Evolutionary conservation across 257 asterid genomes (phyloP).

Genomic region (Scutellaria galericulata): DNA sequence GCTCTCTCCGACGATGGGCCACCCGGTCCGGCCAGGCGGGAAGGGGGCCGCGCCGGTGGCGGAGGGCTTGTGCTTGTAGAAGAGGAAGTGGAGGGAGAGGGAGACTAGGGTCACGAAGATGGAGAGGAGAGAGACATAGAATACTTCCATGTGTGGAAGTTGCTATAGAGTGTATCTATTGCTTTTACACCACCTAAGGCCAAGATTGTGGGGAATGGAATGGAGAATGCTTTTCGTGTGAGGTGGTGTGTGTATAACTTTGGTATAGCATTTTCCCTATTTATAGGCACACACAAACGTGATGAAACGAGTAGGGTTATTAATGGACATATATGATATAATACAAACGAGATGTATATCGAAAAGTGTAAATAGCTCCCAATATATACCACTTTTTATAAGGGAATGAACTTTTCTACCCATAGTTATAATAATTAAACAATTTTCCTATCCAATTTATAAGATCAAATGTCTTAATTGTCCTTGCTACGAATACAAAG

Average conservation of each 20-base stretch:
- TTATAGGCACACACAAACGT: slow-evolving; percentile 33
- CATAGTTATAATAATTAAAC: no score
- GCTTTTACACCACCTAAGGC: background rate
- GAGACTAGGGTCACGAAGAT: slow-evolving; percentile 48
- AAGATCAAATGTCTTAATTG: no score
- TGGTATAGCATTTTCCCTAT: slow-evolving; percentile 9
- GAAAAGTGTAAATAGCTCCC: no score
- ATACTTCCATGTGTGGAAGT: slow-evolving; percentile 51
- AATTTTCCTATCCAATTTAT: no score
- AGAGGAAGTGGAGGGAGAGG: slow-evolving; percentile 59
- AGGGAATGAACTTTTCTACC: no score
- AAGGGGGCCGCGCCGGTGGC: slow-evolving; percentile 35
- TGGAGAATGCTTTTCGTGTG: slow-evolving; percentile 24
- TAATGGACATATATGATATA: no score
- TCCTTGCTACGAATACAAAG: no score
- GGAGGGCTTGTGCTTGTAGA: slow-evolving; percentile 49
- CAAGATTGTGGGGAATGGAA: background rate
- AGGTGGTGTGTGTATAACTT: background rate
- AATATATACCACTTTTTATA: no score
- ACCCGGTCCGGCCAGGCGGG: slow-evolving; percentile 54
- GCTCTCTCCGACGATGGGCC: slow-evolving; percentile 61
- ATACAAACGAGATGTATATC: no score
- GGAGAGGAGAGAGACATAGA: slow-evolving; percentile 57
- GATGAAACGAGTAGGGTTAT: background rate
- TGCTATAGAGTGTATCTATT: background rate